phyloP scores from a whole-genome alignment of 371 early-diverging fungal genomes.

The Haplosporangium sp. region DNA sequence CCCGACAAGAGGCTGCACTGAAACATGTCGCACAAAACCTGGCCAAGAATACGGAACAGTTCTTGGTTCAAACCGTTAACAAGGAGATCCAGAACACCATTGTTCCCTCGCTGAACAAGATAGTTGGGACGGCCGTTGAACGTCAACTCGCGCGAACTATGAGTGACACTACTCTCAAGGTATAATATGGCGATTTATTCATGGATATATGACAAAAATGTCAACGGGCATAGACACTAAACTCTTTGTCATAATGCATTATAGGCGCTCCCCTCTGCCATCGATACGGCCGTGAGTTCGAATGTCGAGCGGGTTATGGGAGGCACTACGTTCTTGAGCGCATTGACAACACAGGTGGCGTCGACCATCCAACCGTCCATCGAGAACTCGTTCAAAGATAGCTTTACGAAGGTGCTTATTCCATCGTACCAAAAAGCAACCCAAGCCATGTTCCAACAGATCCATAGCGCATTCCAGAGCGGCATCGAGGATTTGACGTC shows the following conservation, averaged over 20 bases:
- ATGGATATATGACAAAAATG: not conserved
- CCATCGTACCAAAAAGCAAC: slow-evolving; percentile 59
- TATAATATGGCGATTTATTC: not conserved
- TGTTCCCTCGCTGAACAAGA: slow-evolving; percentile 55
- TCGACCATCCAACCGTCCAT: slow-evolving; percentile 52
- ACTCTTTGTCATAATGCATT: not conserved
- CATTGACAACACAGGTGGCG: slow-evolving; percentile 50
- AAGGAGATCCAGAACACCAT: slow-evolving; percentile 56
- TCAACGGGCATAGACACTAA: not conserved
- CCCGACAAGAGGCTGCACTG: slow-evolving; percentile 56
- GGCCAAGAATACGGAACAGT: slow-evolving; percentile 56
- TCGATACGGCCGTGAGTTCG: slow-evolving; percentile 62
- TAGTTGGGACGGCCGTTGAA: slow-evolving; percentile 54
- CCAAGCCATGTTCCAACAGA: slow-evolving; percentile 59
- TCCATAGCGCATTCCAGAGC: slow-evolving; percentile 51
- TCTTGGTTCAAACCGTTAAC: slow-evolving; percentile 57
- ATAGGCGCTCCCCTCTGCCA: slow-evolving; percentile 57
- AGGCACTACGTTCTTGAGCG: slow-evolving; percentile 54
- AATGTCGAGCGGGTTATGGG: slow-evolving; percentile 63
- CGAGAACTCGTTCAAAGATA: slow-evolving; percentile 57
- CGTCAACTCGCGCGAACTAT: slow-evolving; percentile 53
- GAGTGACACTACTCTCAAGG: slow-evolving; percentile 53
- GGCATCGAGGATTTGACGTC: slow-evolving; percentile 52
- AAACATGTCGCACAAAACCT: slow-evolving; percentile 57
- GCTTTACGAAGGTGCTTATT: slow-evolving; percentile 53